Evolutionary conservation across 805 yeast species (phyloP), one percentile per base, ranked within the genome.

Genomic region (Yamadazyma takamatsuzukensis): DNA sequence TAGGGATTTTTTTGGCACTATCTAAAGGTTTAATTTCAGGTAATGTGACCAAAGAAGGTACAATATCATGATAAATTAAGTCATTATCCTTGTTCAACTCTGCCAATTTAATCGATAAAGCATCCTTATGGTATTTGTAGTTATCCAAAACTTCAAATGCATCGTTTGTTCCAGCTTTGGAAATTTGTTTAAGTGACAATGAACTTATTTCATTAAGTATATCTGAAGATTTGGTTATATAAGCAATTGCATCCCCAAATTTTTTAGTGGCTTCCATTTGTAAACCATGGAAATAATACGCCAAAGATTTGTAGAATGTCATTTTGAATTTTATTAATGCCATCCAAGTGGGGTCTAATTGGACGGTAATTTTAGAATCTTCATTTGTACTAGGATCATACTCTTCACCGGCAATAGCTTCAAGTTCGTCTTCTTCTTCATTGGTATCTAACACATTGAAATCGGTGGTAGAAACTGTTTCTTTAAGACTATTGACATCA

Each of bases 71-170:
- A 51, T 85, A 90, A 22, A 90, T 85, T 47, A 78, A 81, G 52
- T 90, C 97, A 49, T 90, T 90, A 51, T 90, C 97, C 44, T 83
- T 87, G 16, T 72, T 78, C 45, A 85, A 43, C 17, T 64, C 71
- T 8, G 43, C 42, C 30, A 66, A 45, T 30, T 66, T 66, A 31
- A 66, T 66, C 1, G 32, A 41, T 32, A 59, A 48, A 0, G 64
- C 64, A 40, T 66, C 70, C 33, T 59, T 61, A 33, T 66, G 72
- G 34, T 51, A 63, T 40, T 66, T 65, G 44, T 48, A 59, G 36
- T 60, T 62, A 36, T 66, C 72, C 35, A 66, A 49, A 27, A 65
- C 37, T 21, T 61, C 70, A 41, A 60, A 64, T 10, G 49, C 55
- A 6, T 53, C 60, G 19, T 48, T 47, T 10, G 43, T 37, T 3